These are phyloP conservation scores for Plantago major DNA, from an alignment of 257 asterid genomes.

Conservation along the genomic window DNA sequence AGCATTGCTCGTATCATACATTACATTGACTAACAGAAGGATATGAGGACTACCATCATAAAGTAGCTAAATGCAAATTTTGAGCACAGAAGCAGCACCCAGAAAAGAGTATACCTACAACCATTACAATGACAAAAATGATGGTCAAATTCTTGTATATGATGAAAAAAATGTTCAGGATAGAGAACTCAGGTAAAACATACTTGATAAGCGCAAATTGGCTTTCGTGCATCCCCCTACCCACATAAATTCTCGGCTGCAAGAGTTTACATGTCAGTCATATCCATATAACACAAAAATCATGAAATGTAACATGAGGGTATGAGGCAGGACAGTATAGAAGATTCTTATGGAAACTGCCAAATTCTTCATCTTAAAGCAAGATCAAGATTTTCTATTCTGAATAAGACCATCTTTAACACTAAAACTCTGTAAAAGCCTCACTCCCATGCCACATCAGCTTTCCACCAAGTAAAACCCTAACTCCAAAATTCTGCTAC, in stretches of 20 bases:
- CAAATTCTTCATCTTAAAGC: no score
- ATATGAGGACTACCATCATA: slow-evolving; percentile 56
- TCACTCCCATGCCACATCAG: no score
- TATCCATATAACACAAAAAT: slow-evolving; percentile 24
- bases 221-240: slow-evolving; percentile 99
- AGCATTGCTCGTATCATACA: slow-evolving; percentile 8
- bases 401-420: no score
- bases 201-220: slow-evolving; percentile 88
- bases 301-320: not conserved
- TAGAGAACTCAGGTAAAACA: slow-evolving; percentile 25
- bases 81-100: slow-evolving; percentile 78
- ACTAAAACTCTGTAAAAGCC: no score
- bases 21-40: slow-evolving; percentile 18
- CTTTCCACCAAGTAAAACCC: no score
- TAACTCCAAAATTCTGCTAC: no score
- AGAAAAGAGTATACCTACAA: slow-evolving; percentile 83
- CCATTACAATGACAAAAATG: slow-evolving; percentile 14
- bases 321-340: not conserved
- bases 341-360: no score
- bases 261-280: slow-evolving; percentile 21
- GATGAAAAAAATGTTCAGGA: slow-evolving; percentile 13
- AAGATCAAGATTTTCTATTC: no score
- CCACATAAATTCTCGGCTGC: slow-evolving; percentile 94
- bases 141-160: slow-evolving; percentile 20
- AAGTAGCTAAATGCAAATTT: slow-evolving; percentile 80